phyloP scores from a whole-genome alignment of 1,284 basidiomycete species.

The Trichosporon sp. region DNA sequence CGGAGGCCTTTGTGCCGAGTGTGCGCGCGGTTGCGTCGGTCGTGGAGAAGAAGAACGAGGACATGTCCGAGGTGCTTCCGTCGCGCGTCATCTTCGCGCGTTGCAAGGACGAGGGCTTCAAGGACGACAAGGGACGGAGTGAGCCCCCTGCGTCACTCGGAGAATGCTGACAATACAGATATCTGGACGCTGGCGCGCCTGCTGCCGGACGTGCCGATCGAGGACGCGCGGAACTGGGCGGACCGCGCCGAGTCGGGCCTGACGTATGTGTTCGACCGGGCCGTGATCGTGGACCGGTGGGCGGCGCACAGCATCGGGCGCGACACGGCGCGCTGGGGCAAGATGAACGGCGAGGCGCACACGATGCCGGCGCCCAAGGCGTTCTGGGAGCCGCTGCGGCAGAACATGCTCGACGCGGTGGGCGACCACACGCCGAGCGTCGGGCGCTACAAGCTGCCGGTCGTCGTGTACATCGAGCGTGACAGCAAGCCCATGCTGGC shows the following conservation, averaged over 20 bases:
- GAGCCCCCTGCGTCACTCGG: too few relatives aligned
- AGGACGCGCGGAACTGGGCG: conserved; percentile 35
- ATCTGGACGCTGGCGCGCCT: conserved; percentile 37
- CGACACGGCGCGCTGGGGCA: conserved; percentile 36
- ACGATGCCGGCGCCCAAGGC: conserved; percentile 17
- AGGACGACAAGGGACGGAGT: conserved; percentile 35
- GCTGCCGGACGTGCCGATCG: conserved; percentile 33
- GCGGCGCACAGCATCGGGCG: conserved; percentile 36
- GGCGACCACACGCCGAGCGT: conserved; percentile 18
- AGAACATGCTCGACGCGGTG: conserved; percentile 28
- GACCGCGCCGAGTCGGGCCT: conserved; percentile 30
- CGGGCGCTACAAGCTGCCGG: conserved; percentile 27
- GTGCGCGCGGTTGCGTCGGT: conserved; percentile 26
- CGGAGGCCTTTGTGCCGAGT: conserved; percentile 36
- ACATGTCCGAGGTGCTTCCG: conserved; percentile 16
- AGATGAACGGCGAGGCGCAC: conserved; percentile 43
- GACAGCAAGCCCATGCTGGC: conserved; percentile 22
- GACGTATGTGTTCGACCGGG: conserved; percentile 37
- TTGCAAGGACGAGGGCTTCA: conserved; percentile 13
- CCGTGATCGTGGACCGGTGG: conserved; percentile 46
- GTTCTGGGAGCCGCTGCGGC: conserved; percentile 36
- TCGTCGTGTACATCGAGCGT: conserved; percentile 40
- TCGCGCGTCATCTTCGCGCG: conserved; percentile 37
- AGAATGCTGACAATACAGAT: conserved; percentile 32
- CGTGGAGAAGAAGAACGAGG: background rate